phyloP scores from a whole-genome alignment of 75 land plant genomes.

The Pinus albicaulis region DNA sequence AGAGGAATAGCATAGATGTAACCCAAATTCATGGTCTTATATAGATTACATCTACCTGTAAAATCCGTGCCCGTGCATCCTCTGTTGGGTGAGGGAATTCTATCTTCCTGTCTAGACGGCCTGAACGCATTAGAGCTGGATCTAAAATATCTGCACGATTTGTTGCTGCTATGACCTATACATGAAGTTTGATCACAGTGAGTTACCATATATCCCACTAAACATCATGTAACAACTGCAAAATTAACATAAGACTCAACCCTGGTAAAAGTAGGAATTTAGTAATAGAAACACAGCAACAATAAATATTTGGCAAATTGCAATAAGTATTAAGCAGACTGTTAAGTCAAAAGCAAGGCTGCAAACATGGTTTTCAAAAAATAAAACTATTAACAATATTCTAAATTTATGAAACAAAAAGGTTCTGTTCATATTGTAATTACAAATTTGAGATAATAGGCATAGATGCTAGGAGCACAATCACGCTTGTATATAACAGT shows the following conservation, averaged over 20 bases:
- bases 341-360: background rate
- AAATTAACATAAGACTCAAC: background rate
- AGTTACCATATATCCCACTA: background rate
- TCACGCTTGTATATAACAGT: too few relatives aligned
- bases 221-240: background rate
- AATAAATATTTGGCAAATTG: background rate
- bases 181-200: background rate
- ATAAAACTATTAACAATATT: background rate
- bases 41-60: constrained; percentile 56
- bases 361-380: background rate
- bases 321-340: background rate
- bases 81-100: constrained; percentile 98
- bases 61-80: constrained; percentile 93
- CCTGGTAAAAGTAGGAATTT: background rate
- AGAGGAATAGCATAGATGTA: background rate
- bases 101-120: constrained; percentile 91
- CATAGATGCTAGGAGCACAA: too few relatives aligned
- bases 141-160: constrained; percentile 97
- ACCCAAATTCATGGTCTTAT: background rate
- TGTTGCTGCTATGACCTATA: constrained; percentile 98
- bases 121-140: constrained; percentile 98
- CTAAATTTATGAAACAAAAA: background rate
- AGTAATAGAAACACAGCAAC: background rate
- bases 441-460: too few relatives aligned
- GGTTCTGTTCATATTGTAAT: too few relatives aligned